Base-by-base conservation (phyloP, 83 land plant genomes). In the Thuja plicata region DNA sequence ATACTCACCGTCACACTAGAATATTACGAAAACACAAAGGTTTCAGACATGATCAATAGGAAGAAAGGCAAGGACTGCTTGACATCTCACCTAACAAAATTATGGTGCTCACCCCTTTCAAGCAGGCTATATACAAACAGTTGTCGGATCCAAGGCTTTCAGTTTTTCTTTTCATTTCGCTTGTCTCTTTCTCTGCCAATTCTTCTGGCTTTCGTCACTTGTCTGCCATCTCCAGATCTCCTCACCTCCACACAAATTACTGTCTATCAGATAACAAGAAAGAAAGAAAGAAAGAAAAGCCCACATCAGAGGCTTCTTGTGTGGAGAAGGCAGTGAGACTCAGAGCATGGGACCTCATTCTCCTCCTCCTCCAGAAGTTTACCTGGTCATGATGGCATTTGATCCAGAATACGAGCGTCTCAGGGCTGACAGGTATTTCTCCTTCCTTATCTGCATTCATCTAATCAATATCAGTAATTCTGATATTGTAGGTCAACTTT, bases 351-450 rank as follows among this genome's bases (percentile, higher is more conserved):
- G 85, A 83, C 85, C 85, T 8, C 50, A 32, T 30, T 73, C 77
- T 73, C 37, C 9, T 73, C 70, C 5, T 60, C 9, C 77, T n/a
- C 77, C 77, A 10, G 35, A 83, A 12, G 85, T 90, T 5, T 91
- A 91, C 86, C 91, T 93, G 78, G 96, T 94, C 86, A 93, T 94
- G 94, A 92, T 94, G 96, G 93, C 92, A 62, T 93, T 66, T 87
- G 96, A 94, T 91, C 94, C 96, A 13, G 92, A 92, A 35, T 94
- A 94, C 46, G 92, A 94, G 89, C 92, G 96, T 32, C 96, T 94
- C 80, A 88, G 87, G 62, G 87, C 90, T 54, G 89, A 93, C 83
- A 71, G 91, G 96, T 94, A 35, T 83, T 40, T 54, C 57, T 54
- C 19, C 16, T 54, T 54, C 57, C 15, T 3, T 15, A 15, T 3